Conservation (phyloP, 2,329 filamentous ascomycete genomes). For the Orbilia oligospora region DNA sequence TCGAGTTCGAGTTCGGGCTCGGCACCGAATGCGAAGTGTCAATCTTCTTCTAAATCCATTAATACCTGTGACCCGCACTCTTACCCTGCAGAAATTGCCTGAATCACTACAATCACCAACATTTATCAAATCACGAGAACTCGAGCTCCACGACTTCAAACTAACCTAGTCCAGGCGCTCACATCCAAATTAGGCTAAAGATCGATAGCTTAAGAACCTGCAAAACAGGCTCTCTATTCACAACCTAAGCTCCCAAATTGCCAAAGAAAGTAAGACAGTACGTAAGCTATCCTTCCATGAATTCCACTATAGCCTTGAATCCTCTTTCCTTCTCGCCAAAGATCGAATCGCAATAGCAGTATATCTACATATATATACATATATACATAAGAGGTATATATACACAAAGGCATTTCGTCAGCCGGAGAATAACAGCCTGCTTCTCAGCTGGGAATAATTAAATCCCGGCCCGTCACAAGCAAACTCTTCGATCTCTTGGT, state of each 20-base stretch:
- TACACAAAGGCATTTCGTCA: background rate
- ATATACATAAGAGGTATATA: no score
- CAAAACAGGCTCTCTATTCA: constrained; percentile 1
- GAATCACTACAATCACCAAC: no score
- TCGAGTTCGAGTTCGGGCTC: background rate
- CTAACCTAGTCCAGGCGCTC: background rate
- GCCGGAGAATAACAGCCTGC: constrained; percentile 7
- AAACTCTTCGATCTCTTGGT: constrained; percentile 23
- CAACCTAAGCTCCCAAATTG: background rate
- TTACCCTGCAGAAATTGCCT: no score
- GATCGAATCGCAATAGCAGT: background rate
- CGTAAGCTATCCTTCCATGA: no score
- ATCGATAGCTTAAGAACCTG: background rate
- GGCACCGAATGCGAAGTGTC: background rate
- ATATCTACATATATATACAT: no score
- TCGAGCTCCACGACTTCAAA: background rate
- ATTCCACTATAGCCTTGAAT: background rate
- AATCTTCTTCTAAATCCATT: background rate
- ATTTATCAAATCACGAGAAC: background rate
- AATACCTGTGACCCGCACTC: background rate
- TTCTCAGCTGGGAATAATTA: background rate
- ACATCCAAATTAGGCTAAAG: background rate
- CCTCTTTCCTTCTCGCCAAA: background rate
- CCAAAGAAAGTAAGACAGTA: no score
- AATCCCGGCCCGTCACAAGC: constrained; percentile 4